Evolutionary conservation across 2,329 filamentous ascomycete genomes (phyloP).

Genomic region (Colletotrichum sp.): DNA sequence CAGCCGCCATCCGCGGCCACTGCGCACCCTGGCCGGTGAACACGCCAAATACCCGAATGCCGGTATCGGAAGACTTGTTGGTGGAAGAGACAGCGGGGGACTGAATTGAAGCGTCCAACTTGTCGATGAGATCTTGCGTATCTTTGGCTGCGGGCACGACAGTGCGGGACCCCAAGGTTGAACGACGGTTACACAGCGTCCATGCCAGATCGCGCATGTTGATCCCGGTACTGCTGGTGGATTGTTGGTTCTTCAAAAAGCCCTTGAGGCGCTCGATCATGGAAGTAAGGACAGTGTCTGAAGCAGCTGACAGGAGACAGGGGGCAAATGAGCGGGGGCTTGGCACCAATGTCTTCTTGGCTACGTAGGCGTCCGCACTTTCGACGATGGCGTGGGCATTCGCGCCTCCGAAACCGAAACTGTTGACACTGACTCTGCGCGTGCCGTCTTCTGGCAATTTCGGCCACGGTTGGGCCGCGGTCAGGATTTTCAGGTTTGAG

Average conservation of each 20-base stretch:
- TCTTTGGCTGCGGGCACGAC: not conserved
- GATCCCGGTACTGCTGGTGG: not conserved
- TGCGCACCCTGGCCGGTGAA: conserved; percentile 39
- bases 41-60: conserved; percentile 23
- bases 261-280: not conserved
- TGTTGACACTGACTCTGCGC: conserved; percentile 7
- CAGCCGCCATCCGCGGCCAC: conserved; percentile 29
- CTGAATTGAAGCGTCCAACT: not conserved
- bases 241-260: not conserved
- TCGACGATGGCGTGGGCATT: conserved; percentile 47
- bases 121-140: not conserved
- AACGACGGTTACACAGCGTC: not conserved
- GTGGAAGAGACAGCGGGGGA: not conserved
- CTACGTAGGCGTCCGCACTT: not conserved
- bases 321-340: not conserved
- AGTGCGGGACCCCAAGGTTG: not conserved
- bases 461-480: conserved; percentile 21
- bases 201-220: not conserved
- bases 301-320: not conserved
- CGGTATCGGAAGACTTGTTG: not conserved
- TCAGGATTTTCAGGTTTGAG: conserved; percentile 19
- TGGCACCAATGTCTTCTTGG: not conserved
- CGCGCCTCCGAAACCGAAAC: conserved; percentile 50
- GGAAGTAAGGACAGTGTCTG: not conserved
- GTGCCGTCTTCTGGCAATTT: not conserved